Percentiles rank a stretch among this genome's conserved stretches.
These are phyloP conservation scores for Cyclocybe cylindracea DNA, from an alignment of 768 basidiomycete genomes.

Conservation along the genomic window DNA sequence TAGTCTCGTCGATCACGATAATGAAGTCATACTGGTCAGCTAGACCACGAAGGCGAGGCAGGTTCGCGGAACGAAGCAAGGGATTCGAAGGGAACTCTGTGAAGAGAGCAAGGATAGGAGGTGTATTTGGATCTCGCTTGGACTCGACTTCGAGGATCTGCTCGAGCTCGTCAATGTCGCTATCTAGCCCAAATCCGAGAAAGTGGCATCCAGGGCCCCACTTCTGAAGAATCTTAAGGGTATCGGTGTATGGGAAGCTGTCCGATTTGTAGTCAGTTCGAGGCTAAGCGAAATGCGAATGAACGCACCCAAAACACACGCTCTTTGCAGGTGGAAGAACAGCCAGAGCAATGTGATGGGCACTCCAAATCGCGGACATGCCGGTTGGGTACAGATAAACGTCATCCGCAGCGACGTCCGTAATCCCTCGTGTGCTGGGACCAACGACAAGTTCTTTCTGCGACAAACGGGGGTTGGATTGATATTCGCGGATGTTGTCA, in stretches of 20 bases:
- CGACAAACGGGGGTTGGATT: constrained; percentile 31
- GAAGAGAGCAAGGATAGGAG: constrained; percentile 79
- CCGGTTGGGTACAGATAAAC: constrained; percentile 88
- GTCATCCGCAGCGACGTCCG: constrained; percentile 76
- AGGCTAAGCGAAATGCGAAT: neutral
- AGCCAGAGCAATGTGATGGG: constrained; percentile 69
- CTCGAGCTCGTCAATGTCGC: constrained; percentile 76
- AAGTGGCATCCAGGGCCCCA: constrained; percentile 96
- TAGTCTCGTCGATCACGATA: constrained; percentile 90
- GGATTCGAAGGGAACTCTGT: constrained; percentile 97
- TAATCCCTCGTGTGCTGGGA: constrained; percentile 68
- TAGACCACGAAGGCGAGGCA: constrained; percentile 70
- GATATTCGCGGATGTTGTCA: constrained; percentile 46
- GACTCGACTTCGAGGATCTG: constrained; percentile 51
- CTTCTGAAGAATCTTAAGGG: constrained; percentile 90
- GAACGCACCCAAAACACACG: constrained; percentile 87
- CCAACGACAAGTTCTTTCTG: constrained; percentile 42
- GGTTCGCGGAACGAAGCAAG: constrained; percentile 80
- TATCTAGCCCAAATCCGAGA: constrained; percentile 76
- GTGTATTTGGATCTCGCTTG: constrained; percentile 38
- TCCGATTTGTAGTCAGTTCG: neutral
- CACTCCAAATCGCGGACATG: constrained; percentile 94
- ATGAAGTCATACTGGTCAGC: constrained; percentile 90
- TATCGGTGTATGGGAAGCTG: constrained; percentile 95
- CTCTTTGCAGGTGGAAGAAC: constrained; percentile 70